Percentiles rank a stretch among this genome's conserved stretches.
Conservation (phyloP, 495 filamentous ascomycete species). For the Letharia columbiana region DNA sequence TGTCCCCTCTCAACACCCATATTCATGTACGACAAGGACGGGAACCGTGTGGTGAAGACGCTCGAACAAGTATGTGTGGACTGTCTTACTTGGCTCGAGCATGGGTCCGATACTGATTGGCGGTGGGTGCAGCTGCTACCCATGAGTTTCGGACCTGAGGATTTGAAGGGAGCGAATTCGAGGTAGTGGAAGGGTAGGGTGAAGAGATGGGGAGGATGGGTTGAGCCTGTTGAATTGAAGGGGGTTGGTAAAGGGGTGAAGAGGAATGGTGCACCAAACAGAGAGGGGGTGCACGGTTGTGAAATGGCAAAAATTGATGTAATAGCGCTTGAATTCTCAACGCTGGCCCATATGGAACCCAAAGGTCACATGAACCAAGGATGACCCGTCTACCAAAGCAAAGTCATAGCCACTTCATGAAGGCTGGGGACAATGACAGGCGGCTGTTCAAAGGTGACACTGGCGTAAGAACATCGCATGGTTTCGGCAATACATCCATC, state of each 20-base stretch:
- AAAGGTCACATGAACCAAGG: neutral
- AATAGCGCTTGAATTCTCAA: neutral
- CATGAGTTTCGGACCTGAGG: conserved; percentile 25
- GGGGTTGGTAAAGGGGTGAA: neutral
- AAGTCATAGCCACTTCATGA: neutral
- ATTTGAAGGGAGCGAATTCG: conserved; percentile 8
- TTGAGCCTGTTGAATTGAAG: neutral
- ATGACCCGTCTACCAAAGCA: neutral
- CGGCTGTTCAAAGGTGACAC: neutral
- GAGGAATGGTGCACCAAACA: neutral
- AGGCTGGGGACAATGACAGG: neutral
- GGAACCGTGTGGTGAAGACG: conserved; percentile 58
- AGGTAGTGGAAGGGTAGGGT: neutral
- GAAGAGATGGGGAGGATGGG: neutral
- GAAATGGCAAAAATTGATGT: neutral
- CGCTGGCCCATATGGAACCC: neutral
- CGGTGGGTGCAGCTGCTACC: conserved; percentile 19
- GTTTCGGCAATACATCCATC: neutral
- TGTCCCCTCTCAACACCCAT: conserved; percentile 58
- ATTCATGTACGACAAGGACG: conserved; percentile 83
- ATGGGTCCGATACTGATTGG: neutral
- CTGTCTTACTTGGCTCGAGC: rapidly evolving
- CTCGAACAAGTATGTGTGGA: conserved; percentile 55
- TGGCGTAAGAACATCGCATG: neutral
- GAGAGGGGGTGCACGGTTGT: neutral